Conservation (phyloP, 192 early-diverging fungal species). For the Backusella liffmaniae region DNA sequence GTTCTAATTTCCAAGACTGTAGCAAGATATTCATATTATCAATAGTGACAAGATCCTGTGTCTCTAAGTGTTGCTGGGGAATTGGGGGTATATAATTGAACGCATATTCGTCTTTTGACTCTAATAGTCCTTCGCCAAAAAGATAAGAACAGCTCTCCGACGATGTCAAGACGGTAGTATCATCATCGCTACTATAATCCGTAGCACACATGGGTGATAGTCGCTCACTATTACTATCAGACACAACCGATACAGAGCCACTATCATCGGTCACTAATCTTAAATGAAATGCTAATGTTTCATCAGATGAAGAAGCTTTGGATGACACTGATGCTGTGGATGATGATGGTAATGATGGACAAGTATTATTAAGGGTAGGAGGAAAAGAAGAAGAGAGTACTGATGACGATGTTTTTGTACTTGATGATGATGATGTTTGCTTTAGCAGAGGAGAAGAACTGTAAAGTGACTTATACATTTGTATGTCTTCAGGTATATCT, state of each 20-base stretch:
- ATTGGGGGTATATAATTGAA: slow-evolving; percentile 16
- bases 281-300: neutral
- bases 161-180: neutral
- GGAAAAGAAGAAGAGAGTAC: neutral
- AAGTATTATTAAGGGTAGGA: neutral
- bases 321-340: neutral
- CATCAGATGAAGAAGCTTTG: neutral
- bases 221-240: neutral
- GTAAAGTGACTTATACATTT: slow-evolving; percentile 13
- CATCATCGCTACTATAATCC: slow-evolving; percentile 5
- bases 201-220: neutral
- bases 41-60: neutral
- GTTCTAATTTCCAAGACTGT: slow-evolving; percentile 5
- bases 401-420: neutral
- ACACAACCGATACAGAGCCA: slow-evolving; percentile 10
- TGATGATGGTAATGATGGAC: neutral
- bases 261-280: slow-evolving; percentile 6
- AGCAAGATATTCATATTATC: slow-evolving; percentile 6
- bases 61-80: neutral
- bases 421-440: neutral
- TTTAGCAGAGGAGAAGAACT: neutral
- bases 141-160: neutral
- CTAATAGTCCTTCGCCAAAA: neutral
- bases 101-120: neutral
- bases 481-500: slow-evolving; percentile 6